Base-by-base conservation (phyloP, 345 rosid species). In the Melaleuca alternifolia region DNA sequence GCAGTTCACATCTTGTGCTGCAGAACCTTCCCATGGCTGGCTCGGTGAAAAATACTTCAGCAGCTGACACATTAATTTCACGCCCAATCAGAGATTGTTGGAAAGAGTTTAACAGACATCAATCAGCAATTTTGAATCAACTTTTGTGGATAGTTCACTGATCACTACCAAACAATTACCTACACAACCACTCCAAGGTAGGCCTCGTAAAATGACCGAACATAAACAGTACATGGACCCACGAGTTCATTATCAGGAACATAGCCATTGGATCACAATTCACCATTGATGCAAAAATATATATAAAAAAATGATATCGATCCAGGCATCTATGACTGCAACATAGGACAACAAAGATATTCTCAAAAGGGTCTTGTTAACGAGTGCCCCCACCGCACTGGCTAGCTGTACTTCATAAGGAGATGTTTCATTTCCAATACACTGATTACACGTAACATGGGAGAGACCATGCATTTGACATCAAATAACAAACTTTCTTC, bases 11-110 rank as follows among this genome's bases (percentile, higher is more conserved):
- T 76, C 85, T 86, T 23, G 51, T 8, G 89, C 88, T 62, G 90
- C 61, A 87, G 92, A 88, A 84, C 56, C 76, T 84, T 94, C 86
- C 98, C 98, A 95, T 20, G 94, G 95, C 57, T 91, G 89, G 86
- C 93, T 92, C 28, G 90, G 92, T 79, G 83, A 92, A 83, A 88
- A 97, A 83, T 90, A 86, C 51, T 92, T 89, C 85, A 97, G 90
- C 65, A 97, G 89, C 99, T 96, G 93, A 85, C 46, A 82, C 33
- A 85, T 51, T 87, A 54, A 88, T 82, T 54, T 86, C 59, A 88
- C 28, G 84, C 87, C 30, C 61, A 52, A 85, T 71, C 20, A 71
- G 48, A 5, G 44, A 21, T 4, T 15, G 77, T 62, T 30, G 30
- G 44, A 62, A 62, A 62, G 77, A 62, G 24, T 62, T 62, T 62